Evolutionary conservation across 345 rosid genomes (phyloP), one percentile per base, ranked within the genome.

Genomic region (Brassica incana): DNA sequence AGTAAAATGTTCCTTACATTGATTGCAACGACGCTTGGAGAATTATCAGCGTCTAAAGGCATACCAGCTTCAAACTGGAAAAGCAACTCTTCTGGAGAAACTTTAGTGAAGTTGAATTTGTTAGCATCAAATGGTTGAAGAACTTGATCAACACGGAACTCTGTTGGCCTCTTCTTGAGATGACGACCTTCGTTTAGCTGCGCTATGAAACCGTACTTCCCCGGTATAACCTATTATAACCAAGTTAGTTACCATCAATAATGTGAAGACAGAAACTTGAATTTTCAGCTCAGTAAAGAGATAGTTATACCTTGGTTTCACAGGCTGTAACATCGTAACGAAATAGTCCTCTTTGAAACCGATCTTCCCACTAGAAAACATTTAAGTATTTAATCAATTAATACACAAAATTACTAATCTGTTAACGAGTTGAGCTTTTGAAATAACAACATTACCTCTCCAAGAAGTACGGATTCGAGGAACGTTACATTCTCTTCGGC

Each of bases 141-240:
- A 69, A 95, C 98, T 90, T 88, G 88, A 80, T 90, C 97, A 56
- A 95, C 95, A 58, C 91, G 91, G 81, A 93, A 91, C 75, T 95
- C 97, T 56, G 97, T 95, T 16, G 98, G 99, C 84, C 99, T 88
- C 86, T 95, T 95, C 92, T 93, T 89, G 43, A 94, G 83, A 84
- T 91, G 98, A 45, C 99, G 96, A 54, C 97, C 97, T 75, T 95
- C 95, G 5, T 93, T 95, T 83, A 91, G 92, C 89, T 95, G 98
- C 63, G 97, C 99, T 12, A 95, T 79, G 84, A 95, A 93, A 40
- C 99, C 97, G 78, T 82, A 78, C 58, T 78, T 84, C 61, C 99
- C 99, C 14, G 91, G 97, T 66, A 95, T 93, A 74, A 95, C 96
- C 99, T 95, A 66, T 45, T 0, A 29, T 29, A 29, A 29, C 32